Conservation (phyloP, 1,284 basidiomycete genomes). For the Boletus smithii region DNA sequence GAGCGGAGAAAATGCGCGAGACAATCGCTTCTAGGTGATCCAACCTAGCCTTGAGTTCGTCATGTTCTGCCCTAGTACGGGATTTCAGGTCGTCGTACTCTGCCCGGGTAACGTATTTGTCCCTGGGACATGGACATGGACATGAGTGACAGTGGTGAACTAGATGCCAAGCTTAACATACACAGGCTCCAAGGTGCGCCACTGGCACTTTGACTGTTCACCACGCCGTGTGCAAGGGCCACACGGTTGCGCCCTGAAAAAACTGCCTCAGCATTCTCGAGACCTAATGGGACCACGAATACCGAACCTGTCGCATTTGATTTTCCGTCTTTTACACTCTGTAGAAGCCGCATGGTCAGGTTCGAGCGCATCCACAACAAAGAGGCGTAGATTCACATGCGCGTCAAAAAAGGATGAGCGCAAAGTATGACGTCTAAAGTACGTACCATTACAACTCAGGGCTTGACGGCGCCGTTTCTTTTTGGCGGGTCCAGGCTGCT, state of each 20-base stretch:
- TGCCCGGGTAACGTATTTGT: constrained; percentile 52
- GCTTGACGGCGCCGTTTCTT: constrained; percentile 74
- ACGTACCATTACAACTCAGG: constrained; percentile 72
- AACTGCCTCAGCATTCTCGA: constrained; percentile 19
- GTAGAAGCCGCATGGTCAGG: constrained; percentile 10
- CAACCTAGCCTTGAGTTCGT: constrained; percentile 44
- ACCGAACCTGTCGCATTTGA: constrained; percentile 56
- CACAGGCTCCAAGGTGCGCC: constrained; percentile 57
- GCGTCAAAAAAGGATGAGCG: constrained; percentile 13
- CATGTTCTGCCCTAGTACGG: constrained; percentile 42
- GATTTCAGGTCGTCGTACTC: constrained; percentile 52
- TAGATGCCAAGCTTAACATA: constrained; percentile 31
- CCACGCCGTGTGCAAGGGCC: constrained; percentile 53
- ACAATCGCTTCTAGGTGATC: constrained; percentile 39
- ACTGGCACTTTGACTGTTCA: constrained; percentile 54
- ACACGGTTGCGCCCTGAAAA: constrained; percentile 49
- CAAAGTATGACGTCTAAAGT: constrained; percentile 12
- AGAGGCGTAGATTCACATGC: constrained; percentile 2
- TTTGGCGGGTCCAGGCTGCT: constrained; percentile 57
- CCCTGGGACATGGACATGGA: constrained; percentile 35
- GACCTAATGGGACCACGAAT: constrained; percentile 18
- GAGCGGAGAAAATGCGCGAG: constrained; percentile 29
- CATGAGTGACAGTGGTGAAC: constrained; percentile 9
- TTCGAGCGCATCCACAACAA: constrained; percentile 1
- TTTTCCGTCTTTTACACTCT: constrained; percentile 62